Conservation (phyloP, 352 stramenopile species). For the Phytophthora brassicae region DNA sequence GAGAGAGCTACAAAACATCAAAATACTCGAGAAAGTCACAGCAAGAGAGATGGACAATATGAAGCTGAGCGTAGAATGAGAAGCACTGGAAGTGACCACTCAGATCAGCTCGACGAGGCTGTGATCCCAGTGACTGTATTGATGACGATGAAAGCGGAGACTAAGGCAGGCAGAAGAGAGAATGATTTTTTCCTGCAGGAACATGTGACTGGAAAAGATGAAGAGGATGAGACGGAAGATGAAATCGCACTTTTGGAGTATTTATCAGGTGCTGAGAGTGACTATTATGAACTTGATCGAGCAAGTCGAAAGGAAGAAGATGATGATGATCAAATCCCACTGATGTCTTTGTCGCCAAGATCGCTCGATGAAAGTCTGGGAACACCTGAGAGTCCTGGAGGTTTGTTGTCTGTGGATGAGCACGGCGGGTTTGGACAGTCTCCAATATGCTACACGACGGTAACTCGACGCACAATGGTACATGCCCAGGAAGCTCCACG, state of each 20-base stretch:
- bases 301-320: slow-evolving; percentile 32
- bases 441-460: slow-evolving; percentile 16
- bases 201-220: slow-evolving; percentile 21
- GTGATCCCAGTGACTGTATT: slow-evolving; percentile 25
- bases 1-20: slow-evolving; percentile 1
- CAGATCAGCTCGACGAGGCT: slow-evolving; percentile 19
- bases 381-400: slow-evolving; percentile 20
- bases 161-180: slow-evolving; percentile 9
- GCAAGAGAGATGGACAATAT: neutral
- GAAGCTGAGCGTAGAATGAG: slow-evolving; percentile 2
- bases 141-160: slow-evolving; percentile 23
- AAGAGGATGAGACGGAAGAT: slow-evolving; percentile 32
- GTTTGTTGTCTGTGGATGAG: slow-evolving; percentile 23
- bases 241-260: slow-evolving; percentile 38
- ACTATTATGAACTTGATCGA: slow-evolving; percentile 33
- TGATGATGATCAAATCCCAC: slow-evolving; percentile 12
- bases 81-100: slow-evolving; percentile 13
- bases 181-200: slow-evolving; percentile 4
- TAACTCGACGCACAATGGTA: slow-evolving; percentile 20
- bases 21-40: neutral
- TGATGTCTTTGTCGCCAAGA: slow-evolving; percentile 28
- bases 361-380: slow-evolving; percentile 29
- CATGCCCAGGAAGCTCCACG: slow-evolving; percentile 28
- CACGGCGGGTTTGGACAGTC: slow-evolving; percentile 16
- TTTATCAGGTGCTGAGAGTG: slow-evolving; percentile 32